These are phyloP conservation scores for Nannizziopsis arthrosporioides DNA, from an alignment of 2,329 filamentous ascomycete genomes.

Conservation along the genomic window DNA sequence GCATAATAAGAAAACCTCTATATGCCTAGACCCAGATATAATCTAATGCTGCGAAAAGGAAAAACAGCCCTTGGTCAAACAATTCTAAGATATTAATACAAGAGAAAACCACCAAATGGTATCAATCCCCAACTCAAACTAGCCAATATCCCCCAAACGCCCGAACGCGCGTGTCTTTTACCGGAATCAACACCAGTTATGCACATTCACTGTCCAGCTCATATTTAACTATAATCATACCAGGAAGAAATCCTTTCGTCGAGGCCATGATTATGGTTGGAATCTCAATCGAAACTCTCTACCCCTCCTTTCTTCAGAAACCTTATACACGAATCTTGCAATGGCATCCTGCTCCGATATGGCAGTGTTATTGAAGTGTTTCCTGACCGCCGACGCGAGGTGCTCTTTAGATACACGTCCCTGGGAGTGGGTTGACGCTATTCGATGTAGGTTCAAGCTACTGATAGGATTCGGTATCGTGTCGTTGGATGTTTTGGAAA, in stretches of 20 bases:
- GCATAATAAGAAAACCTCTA: no score
- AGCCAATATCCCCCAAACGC: no score
- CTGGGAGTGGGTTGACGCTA: slow-evolving; percentile 16
- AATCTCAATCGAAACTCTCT: slow-evolving; percentile 33
- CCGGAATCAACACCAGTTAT: no score
- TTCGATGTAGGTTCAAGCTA: background rate
- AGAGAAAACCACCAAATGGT: no score
- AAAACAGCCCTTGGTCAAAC: no score
- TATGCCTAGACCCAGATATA: no score
- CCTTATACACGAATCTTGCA: slow-evolving; percentile 38
- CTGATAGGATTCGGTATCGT: background rate
- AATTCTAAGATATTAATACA: no score
- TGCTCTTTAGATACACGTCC: slow-evolving; percentile 33
- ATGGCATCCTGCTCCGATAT: slow-evolving; percentile 38
- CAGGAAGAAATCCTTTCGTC: background rate
- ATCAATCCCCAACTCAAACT: no score
- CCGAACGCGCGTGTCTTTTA: no score
- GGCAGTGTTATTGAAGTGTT: slow-evolving; percentile 38
- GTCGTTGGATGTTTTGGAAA: background rate
- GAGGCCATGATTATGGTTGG: slow-evolving; percentile 24
- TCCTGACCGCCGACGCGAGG: slow-evolving; percentile 34
- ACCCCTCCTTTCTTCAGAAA: slow-evolving; percentile 35
- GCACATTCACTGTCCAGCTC: background rate
- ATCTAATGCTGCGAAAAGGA: no score
- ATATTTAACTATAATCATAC: background rate